Evolutionary conservation across 1,284 basidiomycete species (phyloP).

Genomic region (Albatrellus sp.): DNA sequence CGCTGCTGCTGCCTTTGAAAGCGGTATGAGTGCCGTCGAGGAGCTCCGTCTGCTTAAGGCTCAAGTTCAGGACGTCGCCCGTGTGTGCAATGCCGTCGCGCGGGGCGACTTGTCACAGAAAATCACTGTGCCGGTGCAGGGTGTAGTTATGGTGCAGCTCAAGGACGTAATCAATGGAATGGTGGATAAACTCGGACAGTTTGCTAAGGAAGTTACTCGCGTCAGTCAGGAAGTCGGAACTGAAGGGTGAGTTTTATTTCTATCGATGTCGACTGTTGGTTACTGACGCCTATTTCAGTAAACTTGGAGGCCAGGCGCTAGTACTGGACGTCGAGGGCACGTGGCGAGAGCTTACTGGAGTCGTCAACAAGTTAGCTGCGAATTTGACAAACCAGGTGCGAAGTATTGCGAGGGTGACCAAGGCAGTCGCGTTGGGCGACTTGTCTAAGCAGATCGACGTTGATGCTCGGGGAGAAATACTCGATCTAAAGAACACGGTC

Average conservation of each 20-base stretch:
- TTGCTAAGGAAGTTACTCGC: slow-evolving; percentile 77
- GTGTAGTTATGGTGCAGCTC: slow-evolving; percentile 93
- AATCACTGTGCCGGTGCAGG: slow-evolving; percentile 93
- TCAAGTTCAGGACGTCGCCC: slow-evolving; percentile 82
- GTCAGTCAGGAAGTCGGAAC: slow-evolving; percentile 89
- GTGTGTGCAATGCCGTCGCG: slow-evolving; percentile 95
- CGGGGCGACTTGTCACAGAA: slow-evolving; percentile 90
- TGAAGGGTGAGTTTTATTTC: slow-evolving; percentile 46
- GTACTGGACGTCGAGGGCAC: slow-evolving; percentile 91
- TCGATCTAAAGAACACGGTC: slow-evolving; percentile 96
- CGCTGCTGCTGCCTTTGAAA: slow-evolving; percentile 47
- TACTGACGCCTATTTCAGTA: slow-evolving; percentile 27
- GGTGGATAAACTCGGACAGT: slow-evolving; percentile 76
- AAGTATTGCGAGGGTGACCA: slow-evolving; percentile 93
- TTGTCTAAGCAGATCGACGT: slow-evolving; percentile 94
- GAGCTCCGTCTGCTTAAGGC: slow-evolving; percentile 77
- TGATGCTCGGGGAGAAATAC: slow-evolving; percentile 90
- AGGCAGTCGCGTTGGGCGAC: slow-evolving; percentile 93
- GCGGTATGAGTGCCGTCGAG: slow-evolving; percentile 58
- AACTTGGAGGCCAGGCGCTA: slow-evolving; percentile 85
- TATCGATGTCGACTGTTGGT: slow-evolving; percentile 9
- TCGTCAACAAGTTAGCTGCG: slow-evolving; percentile 87
- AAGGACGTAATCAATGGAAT: slow-evolving; percentile 98
- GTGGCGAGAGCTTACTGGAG: slow-evolving; percentile 83
- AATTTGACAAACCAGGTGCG: slow-evolving; percentile 93